Conservation (phyloP, 1,284 basidiomycete genomes). For the Porodaedalea pini region DNA sequence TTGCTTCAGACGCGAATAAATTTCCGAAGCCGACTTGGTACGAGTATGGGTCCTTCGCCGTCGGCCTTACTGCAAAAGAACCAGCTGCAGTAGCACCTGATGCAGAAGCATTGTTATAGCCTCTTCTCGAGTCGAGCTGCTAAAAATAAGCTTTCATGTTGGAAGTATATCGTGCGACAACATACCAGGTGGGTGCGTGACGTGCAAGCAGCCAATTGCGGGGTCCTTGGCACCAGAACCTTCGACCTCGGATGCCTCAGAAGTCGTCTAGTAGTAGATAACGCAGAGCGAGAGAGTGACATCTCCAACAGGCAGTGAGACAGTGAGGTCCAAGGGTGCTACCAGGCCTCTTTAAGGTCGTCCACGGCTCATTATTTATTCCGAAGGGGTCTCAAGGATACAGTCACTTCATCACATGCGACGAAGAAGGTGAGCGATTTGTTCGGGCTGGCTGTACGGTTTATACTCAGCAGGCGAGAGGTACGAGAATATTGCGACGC, state of each 20-base stretch:
- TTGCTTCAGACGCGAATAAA: conserved; percentile 28
- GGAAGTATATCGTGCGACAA: neutral
- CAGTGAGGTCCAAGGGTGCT: neutral
- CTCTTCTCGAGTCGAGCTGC: conserved; percentile 7
- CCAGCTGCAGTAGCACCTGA: conserved; percentile 37
- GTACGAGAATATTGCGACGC: conserved; percentile 1
- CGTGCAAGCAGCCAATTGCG: neutral
- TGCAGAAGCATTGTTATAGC: conserved; percentile 10
- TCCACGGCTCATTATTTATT: neutral
- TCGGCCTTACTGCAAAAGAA: conserved; percentile 38
- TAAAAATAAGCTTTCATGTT: neutral
- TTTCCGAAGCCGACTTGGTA: conserved; percentile 33
- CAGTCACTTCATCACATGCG: conserved; percentile 1
- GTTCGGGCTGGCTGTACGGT: conserved; percentile 1
- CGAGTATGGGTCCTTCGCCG: conserved; percentile 31
- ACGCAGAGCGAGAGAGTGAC: neutral
- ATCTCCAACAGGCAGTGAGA: neutral
- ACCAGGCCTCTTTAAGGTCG: neutral
- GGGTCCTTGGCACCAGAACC: neutral
- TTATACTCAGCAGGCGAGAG: neutral
- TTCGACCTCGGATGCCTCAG: neutral
- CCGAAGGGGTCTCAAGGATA: neutral
- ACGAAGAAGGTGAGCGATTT: neutral
- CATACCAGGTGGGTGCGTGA: neutral
- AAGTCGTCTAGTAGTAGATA: neutral